These are phyloP conservation scores for Orbilia blumenaviensis DNA, from an alignment of 2,329 filamentous ascomycete species.

Conservation along the genomic window DNA sequence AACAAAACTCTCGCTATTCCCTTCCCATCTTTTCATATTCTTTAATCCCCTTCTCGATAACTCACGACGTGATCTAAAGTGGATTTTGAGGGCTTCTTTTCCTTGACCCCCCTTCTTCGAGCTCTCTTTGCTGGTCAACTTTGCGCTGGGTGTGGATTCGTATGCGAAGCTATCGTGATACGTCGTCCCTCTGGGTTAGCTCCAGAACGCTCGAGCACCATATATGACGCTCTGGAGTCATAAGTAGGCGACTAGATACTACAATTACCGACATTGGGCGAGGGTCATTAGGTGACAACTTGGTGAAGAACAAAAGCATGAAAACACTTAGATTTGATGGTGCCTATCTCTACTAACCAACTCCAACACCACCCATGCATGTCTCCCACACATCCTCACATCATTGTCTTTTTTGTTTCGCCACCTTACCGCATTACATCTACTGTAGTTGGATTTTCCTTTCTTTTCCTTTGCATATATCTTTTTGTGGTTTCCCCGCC, in stretches of 20 bases:
- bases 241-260: slow-evolving; percentile 3
- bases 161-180: slow-evolving; percentile 11
- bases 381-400: neutral
- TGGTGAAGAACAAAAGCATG: neutral
- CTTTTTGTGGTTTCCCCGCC: no score
- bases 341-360: neutral
- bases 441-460: no score
- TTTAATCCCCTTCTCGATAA: slow-evolving; percentile 21
- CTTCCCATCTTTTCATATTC: slow-evolving; percentile 2
- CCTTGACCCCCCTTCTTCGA: neutral
- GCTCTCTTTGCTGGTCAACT: neutral
- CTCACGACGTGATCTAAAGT: slow-evolving; percentile 51
- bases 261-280: neutral
- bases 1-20: neutral
- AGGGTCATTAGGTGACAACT: slow-evolving; percentile 7
- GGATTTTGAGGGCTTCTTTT: slow-evolving; percentile 46
- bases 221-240: neutral
- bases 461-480: no score
- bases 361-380: neutral
- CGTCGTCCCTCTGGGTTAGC: slow-evolving; percentile 8
- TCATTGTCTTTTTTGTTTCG: neutral
- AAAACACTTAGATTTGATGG: neutral
- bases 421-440: neutral
- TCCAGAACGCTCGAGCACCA: neutral
- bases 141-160: slow-evolving; percentile 5